phyloP scores from a whole-genome alignment of 2,329 filamentous ascomycete species.

The Ambrosiella beaveri region DNA sequence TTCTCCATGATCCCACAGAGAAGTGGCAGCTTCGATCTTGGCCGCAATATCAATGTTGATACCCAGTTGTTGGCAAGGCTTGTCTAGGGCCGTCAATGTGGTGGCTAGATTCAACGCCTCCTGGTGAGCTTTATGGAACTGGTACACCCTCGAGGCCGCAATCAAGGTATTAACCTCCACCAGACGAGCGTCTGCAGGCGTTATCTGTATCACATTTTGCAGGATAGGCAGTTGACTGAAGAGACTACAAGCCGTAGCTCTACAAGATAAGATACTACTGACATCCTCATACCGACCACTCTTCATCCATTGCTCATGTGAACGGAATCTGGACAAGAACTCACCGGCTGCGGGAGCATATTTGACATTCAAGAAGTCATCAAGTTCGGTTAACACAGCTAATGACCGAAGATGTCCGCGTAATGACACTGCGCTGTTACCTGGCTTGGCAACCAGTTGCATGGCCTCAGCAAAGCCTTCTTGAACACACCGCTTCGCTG shows the following conservation, averaged over 20 bases:
- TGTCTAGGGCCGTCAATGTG: conserved; percentile 61
- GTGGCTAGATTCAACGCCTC: conserved; percentile 78
- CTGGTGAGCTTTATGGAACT: conserved; percentile 66
- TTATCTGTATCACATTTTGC: conserved; percentile 41
- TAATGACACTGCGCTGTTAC: conserved; percentile 32
- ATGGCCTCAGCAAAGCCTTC: conserved; percentile 45
- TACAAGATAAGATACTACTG: conserved; percentile 61
- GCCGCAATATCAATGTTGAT: conserved; percentile 62
- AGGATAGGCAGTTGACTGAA: conserved; percentile 54
- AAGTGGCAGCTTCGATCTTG: conserved; percentile 68
- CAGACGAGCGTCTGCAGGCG: conserved; percentile 45
- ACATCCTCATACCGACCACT: conserved; percentile 68
- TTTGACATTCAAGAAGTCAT: conserved; percentile 51
- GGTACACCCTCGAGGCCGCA: conserved; percentile 55
- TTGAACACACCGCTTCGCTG: conserved; percentile 42
- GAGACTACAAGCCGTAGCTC: conserved; percentile 66
- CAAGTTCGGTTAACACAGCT: conserved; percentile 63
- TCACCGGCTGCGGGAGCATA: conserved; percentile 40
- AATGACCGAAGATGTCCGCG: conserved; percentile 42
- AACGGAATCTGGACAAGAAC: conserved; percentile 45
- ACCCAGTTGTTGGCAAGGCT: conserved; percentile 49
- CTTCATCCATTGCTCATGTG: conserved; percentile 62
- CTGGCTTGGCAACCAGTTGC: conserved; percentile 32
- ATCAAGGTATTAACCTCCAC: conserved; percentile 65
- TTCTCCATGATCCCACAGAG: conserved; percentile 88